Percentiles rank a stretch among this genome's conserved stretches.
These are phyloP conservation scores for Pleurotus salmoneostramineus DNA, from an alignment of 768 basidiomycete genomes.

Conservation along the genomic window DNA sequence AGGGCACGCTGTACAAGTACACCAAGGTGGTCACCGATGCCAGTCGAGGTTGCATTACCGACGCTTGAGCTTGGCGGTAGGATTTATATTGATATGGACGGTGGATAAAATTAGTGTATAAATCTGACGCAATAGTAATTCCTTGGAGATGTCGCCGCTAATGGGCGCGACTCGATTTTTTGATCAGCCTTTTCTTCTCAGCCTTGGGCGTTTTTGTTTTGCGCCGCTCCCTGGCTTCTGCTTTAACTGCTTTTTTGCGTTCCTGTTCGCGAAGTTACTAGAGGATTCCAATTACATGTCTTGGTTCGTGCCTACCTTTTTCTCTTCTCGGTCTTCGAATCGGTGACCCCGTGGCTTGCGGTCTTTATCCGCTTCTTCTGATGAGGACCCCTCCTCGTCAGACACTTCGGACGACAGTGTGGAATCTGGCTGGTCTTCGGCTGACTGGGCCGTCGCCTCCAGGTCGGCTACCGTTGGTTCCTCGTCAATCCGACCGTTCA, in stretches of 20 bases:
- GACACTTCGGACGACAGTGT: conserved; percentile 18
- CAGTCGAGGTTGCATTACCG: conserved; percentile 89
- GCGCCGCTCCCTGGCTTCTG: conserved; percentile 81
- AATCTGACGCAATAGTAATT: neutral
- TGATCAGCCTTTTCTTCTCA: conserved; percentile 87
- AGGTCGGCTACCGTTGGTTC: neutral
- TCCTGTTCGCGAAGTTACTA: conserved; percentile 48
- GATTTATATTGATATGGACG: neutral
- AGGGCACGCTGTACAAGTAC: conserved; percentile 89
- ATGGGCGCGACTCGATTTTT: conserved; percentile 34
- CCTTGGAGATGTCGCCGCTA: neutral
- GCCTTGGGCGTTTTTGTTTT: conserved; percentile 94
- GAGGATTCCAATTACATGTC: neutral
- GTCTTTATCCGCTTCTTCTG: conserved; percentile 34
- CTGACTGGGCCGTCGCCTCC: neutral
- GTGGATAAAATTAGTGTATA: neutral
- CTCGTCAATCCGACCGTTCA: conserved; percentile 31
- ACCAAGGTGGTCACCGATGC: conserved; percentile 86
- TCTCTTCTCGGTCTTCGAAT: conserved; percentile 87
- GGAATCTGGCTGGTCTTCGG: conserved; percentile 7
- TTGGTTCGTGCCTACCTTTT: conserved; percentile 57
- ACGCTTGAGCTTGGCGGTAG: conserved; percentile 43
- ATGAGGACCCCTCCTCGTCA: conserved; percentile 24
- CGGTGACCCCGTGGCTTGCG: conserved; percentile 79
- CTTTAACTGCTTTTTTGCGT: conserved; percentile 86